Evolutionary conservation across 192 early-diverging fungal genomes (phyloP).

Genomic region (Backusella liffmaniae): DNA sequence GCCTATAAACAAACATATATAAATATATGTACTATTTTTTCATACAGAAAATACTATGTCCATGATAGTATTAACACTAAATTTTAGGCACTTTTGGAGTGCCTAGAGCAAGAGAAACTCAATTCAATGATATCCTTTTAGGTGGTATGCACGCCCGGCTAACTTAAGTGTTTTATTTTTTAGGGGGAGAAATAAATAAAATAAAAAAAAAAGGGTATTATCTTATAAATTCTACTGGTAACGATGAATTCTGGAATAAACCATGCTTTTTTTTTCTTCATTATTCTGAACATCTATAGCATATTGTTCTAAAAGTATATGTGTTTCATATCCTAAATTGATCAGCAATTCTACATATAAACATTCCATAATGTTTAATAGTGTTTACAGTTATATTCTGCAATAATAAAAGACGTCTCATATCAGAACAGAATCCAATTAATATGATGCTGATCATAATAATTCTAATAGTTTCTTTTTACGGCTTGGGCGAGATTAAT

Average conservation of each 20-base stretch:
- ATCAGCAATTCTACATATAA: background rate
- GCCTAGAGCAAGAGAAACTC: no score
- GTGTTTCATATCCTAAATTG: background rate
- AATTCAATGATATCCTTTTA: background rate
- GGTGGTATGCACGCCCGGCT: background rate
- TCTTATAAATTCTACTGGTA: background rate
- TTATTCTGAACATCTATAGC: no score
- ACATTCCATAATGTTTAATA: background rate
- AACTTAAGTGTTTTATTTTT: background rate
- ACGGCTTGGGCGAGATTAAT: background rate
- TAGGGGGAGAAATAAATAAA: background rate
- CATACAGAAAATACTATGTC: background rate
- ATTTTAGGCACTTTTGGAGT: background rate
- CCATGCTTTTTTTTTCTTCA: background rate
- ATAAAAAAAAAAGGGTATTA: background rate
- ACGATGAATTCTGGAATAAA: background rate
- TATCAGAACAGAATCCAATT: no score
- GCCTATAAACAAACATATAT: background rate
- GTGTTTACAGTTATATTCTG: background rate
- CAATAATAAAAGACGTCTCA: no score
- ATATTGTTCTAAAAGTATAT: no score
- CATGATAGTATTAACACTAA: background rate
- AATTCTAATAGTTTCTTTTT: no score
- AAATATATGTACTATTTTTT: background rate
- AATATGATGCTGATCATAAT: no score